phyloP scores from a whole-genome alignment of 2,329 filamentous ascomycete genomes.

The Cladobotryum protrusum region DNA sequence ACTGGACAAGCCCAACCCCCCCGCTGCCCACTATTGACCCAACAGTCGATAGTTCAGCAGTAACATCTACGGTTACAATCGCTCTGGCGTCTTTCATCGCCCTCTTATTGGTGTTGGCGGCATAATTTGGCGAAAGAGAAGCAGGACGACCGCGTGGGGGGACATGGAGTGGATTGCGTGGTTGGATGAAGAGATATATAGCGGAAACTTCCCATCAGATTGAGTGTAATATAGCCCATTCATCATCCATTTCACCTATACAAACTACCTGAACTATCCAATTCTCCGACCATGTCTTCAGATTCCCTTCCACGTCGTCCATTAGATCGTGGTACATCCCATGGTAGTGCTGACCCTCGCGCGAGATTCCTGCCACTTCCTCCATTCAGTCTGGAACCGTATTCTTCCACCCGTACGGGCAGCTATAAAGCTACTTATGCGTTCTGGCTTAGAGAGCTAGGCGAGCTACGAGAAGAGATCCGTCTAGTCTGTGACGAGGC shows the following conservation, averaged over 20 bases:
- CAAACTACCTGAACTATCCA: not conserved
- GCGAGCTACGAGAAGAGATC: too few species aligned
- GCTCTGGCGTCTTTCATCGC: conserved; percentile 1
- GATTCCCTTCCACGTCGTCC: not conserved
- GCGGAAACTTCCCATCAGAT: not conserved
- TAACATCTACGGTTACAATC: not conserved
- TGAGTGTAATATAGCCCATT: too few species aligned
- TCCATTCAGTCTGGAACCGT: too few species aligned
- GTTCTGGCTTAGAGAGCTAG: too few species aligned
- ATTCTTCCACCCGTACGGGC: too few species aligned
- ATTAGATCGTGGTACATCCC: not conserved
- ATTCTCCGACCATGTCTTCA: not conserved
- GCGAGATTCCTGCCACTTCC: not conserved
- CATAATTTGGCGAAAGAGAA: not conserved
- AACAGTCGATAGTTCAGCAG: not conserved
- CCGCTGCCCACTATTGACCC: too few species aligned
- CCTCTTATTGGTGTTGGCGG: not conserved
- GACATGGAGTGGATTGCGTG: too few species aligned
- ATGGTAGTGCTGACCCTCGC: not conserved
- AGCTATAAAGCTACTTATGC: too few species aligned
- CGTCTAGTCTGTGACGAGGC: too few species aligned
- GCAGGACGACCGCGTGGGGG: not conserved
- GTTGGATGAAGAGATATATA: not conserved
- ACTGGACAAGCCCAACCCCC: too few species aligned
- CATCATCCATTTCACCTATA: not conserved